Evolutionary conservation across 441 rosid species (phyloP).

Genomic region (Populus hybrid): DNA sequence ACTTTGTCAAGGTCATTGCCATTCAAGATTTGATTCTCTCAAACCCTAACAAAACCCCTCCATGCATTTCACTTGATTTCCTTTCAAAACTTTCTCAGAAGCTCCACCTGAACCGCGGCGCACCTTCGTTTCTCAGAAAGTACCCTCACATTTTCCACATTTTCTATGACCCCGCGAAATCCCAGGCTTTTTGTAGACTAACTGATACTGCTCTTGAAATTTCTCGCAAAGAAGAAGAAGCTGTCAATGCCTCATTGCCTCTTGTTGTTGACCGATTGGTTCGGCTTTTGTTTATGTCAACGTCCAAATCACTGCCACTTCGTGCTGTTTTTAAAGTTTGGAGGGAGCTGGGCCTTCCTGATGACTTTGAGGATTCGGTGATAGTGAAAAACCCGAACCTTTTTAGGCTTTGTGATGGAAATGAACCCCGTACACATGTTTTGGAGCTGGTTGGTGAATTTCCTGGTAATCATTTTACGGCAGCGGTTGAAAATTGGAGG

Average conservation of each 20-base stretch:
- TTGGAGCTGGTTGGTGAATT: conserved; percentile 50
- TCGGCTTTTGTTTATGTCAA: conserved; percentile 61
- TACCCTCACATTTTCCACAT: conserved; percentile 75
- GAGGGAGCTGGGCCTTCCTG: conserved; percentile 92
- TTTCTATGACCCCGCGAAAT: conserved; percentile 49
- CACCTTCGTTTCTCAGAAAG: conserved; percentile 62
- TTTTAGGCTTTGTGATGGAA: conserved; percentile 46
- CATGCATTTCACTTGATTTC: conserved; percentile 68
- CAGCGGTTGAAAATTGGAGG: conserved; percentile 78
- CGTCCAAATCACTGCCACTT: conserved; percentile 64
- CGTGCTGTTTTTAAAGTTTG: conserved; percentile 87
- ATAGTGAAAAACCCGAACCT: conserved; percentile 49
- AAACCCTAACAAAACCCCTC: conserved; percentile 45
- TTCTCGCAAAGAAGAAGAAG: conserved; percentile 54
- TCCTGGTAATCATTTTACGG: conserved; percentile 28
- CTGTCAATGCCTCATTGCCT: conserved; percentile 40
- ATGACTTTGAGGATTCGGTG: conserved; percentile 86
- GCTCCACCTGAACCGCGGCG: conserved; percentile 80
- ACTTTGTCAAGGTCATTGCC: conserved; percentile 63
- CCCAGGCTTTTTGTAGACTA: conserved; percentile 57
- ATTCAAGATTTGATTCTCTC: conserved; percentile 78
- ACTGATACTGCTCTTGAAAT: conserved; percentile 51
- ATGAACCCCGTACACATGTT: conserved; percentile 66
- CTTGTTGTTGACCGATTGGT: conserved; percentile 55
- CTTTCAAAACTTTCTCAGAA: conserved; percentile 74